These are phyloP conservation scores for Oryza brachyantha DNA, from an alignment of 176 grass and related monocot species.

Conservation along the genomic window DNA sequence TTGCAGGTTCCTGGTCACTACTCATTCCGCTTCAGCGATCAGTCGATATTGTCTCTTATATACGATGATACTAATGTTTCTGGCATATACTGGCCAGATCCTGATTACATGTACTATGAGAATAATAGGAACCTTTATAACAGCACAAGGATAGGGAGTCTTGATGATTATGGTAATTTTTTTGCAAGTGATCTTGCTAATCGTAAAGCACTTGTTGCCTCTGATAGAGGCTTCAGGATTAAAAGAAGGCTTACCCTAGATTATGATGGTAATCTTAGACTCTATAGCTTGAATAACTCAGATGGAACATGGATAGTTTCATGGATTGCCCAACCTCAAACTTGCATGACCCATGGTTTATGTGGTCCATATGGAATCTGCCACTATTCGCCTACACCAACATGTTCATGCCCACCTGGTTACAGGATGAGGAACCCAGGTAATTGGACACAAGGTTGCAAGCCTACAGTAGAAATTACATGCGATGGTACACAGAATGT, in stretches of 20 bases:
- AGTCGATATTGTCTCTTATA: conserved; percentile 38
- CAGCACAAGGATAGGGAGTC: neutral
- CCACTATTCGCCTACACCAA: conserved; percentile 34
- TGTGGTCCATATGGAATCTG: conserved; percentile 42
- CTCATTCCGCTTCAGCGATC: conserved; percentile 38
- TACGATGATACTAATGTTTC: conserved; percentile 36
- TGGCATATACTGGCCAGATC: conserved; percentile 51
- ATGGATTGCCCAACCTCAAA: conserved; percentile 38
- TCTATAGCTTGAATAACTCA: neutral
- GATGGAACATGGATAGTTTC: neutral
- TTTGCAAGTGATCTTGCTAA: neutral
- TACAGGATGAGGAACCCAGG: conserved; percentile 33
- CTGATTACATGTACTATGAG: conserved; percentile 47
- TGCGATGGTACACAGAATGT: neutral
- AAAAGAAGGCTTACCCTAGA: neutral
- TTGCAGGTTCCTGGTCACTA: conserved; percentile 26
- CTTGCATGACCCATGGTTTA: conserved; percentile 52
- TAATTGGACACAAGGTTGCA: conserved; percentile 52
- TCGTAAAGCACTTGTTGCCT: neutral
- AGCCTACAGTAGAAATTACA: neutral
- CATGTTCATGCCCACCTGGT: conserved; percentile 47
- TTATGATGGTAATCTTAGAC: neutral
- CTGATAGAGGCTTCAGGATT: neutral
- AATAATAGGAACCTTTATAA: conserved; percentile 21
- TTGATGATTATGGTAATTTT: neutral